Conservation (phyloP, 495 filamentous ascomycete genomes). For the Penicillium simplicissimum region DNA sequence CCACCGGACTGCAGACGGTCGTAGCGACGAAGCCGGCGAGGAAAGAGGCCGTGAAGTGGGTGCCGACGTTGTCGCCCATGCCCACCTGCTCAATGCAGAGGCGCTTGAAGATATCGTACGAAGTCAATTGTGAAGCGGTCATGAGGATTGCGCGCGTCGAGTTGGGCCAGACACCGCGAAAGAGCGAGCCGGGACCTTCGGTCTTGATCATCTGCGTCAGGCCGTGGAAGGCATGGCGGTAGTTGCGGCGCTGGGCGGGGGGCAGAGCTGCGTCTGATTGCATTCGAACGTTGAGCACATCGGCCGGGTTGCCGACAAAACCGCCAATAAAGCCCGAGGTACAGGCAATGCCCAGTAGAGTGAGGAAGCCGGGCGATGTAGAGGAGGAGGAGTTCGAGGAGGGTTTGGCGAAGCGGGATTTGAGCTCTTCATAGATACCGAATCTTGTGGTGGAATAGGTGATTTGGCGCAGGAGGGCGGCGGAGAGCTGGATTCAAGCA, state of each 20-base stretch:
- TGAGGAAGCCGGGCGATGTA: slow-evolving; percentile 58
- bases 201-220: slow-evolving; percentile 78
- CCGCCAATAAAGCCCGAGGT: slow-evolving; percentile 88
- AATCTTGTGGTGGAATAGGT: slow-evolving; percentile 94
- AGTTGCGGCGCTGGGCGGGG: slow-evolving; percentile 72
- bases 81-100: slow-evolving; percentile 65
- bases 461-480: slow-evolving; percentile 84
- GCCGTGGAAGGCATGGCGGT: slow-evolving; percentile 85
- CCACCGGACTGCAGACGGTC: slow-evolving; percentile 91
- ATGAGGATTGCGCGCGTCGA: slow-evolving; percentile 86
- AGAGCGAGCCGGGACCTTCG: slow-evolving; percentile 72
- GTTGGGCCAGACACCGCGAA: slow-evolving; percentile 92
- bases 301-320: slow-evolving; percentile 87
- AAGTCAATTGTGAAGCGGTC: slow-evolving; percentile 88
- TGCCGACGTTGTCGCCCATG: slow-evolving; percentile 74
- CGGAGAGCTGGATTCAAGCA: slow-evolving; percentile 64
- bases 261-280: slow-evolving; percentile 90
- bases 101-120: slow-evolving; percentile 89
- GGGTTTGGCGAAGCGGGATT: slow-evolving; percentile 58
- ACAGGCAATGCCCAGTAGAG: slow-evolving; percentile 77
- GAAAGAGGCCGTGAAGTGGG: slow-evolving; percentile 85
- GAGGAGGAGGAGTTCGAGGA: slow-evolving; percentile 35
- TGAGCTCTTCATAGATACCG: slow-evolving; percentile 92
- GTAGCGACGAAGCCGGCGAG: slow-evolving; percentile 92
- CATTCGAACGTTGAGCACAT: slow-evolving; percentile 98